Evolutionary conservation across 2,329 filamentous ascomycete species (phyloP).

Genomic region (Keithomyces neogunnii): DNA sequence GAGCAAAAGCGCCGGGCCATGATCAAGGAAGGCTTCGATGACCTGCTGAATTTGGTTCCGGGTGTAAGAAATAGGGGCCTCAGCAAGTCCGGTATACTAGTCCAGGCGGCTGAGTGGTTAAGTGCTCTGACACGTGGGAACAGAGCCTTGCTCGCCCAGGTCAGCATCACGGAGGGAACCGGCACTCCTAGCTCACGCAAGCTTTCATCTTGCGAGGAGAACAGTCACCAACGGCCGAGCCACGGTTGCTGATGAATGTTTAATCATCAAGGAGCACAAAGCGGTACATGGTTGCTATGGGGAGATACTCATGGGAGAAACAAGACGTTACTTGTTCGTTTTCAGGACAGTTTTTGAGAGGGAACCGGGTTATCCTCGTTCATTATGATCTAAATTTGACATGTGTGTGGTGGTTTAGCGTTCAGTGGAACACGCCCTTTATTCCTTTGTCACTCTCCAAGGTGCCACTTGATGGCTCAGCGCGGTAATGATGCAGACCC

Average conservation of each 20-base stretch:
- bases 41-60: slow-evolving; percentile 1
- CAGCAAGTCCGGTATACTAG: slow-evolving; percentile 2
- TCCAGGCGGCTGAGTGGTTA: slow-evolving; percentile 3
- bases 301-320: no score
- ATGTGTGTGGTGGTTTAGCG: no score
- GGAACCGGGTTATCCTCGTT: no score
- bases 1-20: slow-evolving; percentile 4
- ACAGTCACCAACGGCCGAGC: background rate
- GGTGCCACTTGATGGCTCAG: no score
- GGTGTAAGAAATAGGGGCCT: background rate
- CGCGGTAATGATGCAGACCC: no score
- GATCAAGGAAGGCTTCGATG: slow-evolving; percentile 3
- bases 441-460: no score
- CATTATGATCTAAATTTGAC: no score
- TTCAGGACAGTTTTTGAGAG: no score
- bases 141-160: background rate
- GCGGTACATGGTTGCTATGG: no score
- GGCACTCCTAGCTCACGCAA: background rate
- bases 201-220: background rate
- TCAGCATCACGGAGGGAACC: background rate
- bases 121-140: background rate
- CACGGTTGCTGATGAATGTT: background rate
- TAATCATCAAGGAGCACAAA: no score
- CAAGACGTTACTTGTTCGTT: no score
- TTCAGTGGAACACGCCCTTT: no score